These are phyloP conservation scores for Aspergillus bridgeri DNA, from an alignment of 495 filamentous ascomycete genomes.

Conservation along the genomic window DNA sequence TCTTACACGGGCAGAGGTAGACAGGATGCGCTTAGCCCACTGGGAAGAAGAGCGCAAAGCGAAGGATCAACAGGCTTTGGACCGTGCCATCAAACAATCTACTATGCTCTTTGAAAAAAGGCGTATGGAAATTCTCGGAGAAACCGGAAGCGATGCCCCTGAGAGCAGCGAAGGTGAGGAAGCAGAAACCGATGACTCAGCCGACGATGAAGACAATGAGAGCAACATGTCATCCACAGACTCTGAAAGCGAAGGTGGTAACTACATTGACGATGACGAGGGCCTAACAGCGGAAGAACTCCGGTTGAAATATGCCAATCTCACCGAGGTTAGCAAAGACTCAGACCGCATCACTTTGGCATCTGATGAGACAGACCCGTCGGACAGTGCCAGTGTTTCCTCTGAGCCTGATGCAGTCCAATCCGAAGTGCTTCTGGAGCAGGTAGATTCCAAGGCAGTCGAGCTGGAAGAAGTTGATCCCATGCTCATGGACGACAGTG, in stretches of 20 bases:
- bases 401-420: slow-evolving; percentile 24
- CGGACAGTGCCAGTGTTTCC: slow-evolving; percentile 16
- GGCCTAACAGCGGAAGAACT: slow-evolving; percentile 76
- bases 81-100: slow-evolving; percentile 74
- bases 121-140: slow-evolving; percentile 50
- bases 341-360: slow-evolving; percentile 27
- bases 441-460: slow-evolving; percentile 27
- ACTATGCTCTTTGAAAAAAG: slow-evolving; percentile 54
- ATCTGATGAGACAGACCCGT: slow-evolving; percentile 20
- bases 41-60: slow-evolving; percentile 87
- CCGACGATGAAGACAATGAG: slow-evolving; percentile 49
- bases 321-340: slow-evolving; percentile 39
- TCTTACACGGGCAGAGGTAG: slow-evolving; percentile 71
- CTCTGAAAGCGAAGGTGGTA: slow-evolving; percentile 41
- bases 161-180: slow-evolving; percentile 50
- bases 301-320: slow-evolving; percentile 69
- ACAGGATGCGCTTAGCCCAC: slow-evolving; percentile 63
- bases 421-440: slow-evolving; percentile 19
- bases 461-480: slow-evolving; percentile 66
- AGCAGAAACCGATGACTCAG: slow-evolving; percentile 38
- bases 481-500: slow-evolving; percentile 66
- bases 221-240: slow-evolving; percentile 66
- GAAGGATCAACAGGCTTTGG: slow-evolving; percentile 74
- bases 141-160: slow-evolving; percentile 37
- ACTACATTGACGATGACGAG: slow-evolving; percentile 62